phyloP scores from a whole-genome alignment of 1,284 basidiomycete species.

The Cutaneotrichosporon sp. region DNA sequence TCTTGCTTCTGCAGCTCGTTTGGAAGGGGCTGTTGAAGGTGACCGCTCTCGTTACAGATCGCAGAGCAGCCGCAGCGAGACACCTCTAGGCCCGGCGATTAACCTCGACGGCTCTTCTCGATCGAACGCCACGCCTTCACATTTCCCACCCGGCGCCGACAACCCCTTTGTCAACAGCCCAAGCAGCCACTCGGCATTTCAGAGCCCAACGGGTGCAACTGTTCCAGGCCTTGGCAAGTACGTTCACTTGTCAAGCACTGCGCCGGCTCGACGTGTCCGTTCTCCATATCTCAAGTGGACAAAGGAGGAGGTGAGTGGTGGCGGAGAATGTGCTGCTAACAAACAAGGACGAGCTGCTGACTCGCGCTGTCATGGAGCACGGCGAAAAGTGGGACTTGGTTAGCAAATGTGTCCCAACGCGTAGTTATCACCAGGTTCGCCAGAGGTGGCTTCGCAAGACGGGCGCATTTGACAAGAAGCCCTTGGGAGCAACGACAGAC shows the following conservation, averaged over 20 bases:
- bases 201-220: constrained; percentile 33
- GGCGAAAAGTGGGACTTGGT: constrained; percentile 49
- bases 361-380: constrained; percentile 44
- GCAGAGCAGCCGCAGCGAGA: constrained; percentile 10
- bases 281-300: constrained; percentile 47
- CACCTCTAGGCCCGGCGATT: constrained; percentile 35
- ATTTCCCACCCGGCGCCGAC: constrained; percentile 1
- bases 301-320: constrained; percentile 39
- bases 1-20: constrained; percentile 10
- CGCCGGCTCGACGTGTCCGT: constrained; percentile 39
- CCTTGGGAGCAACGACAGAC: constrained; percentile 7
- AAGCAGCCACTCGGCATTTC: constrained; percentile 14
- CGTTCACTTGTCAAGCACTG: constrained; percentile 39
- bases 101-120: constrained; percentile 22
- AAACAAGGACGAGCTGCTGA: constrained; percentile 42
- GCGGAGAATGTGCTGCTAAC: background rate
- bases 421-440: constrained; percentile 47
- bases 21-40: constrained; percentile 19
- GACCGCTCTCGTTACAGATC: background rate
- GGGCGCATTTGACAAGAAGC: constrained; percentile 47
- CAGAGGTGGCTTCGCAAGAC: constrained; percentile 44
- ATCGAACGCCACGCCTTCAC: background rate
- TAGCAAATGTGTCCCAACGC: constrained; percentile 43
- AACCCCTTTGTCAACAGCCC: constrained; percentile 13
- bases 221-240: constrained; percentile 46